phyloP scores from a whole-genome alignment of 495 filamentous ascomycete species.

The Talaromyces adpressus region DNA sequence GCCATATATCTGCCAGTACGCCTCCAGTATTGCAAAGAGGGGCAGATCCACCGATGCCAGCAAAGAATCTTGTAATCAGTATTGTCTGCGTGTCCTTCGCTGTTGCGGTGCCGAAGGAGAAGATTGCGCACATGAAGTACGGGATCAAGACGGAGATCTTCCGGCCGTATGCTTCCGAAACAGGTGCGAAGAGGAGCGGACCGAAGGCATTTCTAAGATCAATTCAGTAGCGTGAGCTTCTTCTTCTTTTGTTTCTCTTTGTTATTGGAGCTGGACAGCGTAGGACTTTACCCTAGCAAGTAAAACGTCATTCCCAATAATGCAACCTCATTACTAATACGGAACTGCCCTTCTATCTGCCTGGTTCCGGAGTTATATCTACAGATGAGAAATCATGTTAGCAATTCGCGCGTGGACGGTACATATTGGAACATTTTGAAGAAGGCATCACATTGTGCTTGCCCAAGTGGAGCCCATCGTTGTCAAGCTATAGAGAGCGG shows the following conservation, averaged over 20 bases:
- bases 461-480: not conserved
- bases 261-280: constrained; percentile 3
- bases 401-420: not conserved
- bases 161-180: constrained; percentile 37
- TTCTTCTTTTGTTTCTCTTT: not conserved
- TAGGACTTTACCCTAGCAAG: constrained; percentile 38
- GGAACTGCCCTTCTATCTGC: constrained; percentile 22
- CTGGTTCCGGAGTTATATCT: not conserved
- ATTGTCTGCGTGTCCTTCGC: constrained; percentile 51
- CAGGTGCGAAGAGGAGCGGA: constrained; percentile 28
- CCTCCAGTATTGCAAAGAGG: constrained; percentile 49
- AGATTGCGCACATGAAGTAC: constrained; percentile 27
- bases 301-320: constrained; percentile 58
- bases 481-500: not conserved
- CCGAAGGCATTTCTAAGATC: constrained; percentile 13
- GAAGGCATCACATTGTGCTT: not conserved
- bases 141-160: constrained; percentile 37
- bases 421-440: not conserved
- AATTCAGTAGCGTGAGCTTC: not conserved
- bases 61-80: constrained; percentile 52
- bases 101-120: constrained; percentile 39
- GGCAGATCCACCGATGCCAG: constrained; percentile 45
- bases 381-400: not conserved
- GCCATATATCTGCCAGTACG: constrained; percentile 47
- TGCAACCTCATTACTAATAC: constrained; percentile 40